phyloP scores from a whole-genome alignment of 495 filamentous ascomycete species.

The Aspergillus leporis region DNA sequence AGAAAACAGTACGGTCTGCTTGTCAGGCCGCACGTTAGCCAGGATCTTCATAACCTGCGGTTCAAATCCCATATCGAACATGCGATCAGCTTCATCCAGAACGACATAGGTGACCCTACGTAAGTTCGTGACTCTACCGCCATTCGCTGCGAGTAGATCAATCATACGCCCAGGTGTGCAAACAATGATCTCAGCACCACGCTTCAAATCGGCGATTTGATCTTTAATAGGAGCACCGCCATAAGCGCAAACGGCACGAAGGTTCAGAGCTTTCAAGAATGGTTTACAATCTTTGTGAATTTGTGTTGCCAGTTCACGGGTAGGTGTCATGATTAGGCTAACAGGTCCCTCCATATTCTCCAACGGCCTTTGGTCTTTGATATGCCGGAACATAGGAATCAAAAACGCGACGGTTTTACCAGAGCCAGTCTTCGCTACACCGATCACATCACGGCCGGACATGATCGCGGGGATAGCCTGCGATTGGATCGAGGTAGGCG shows the following conservation, averaged over 20 bases:
- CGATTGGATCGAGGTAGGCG: conserved; percentile 88
- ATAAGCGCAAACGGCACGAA: conserved; percentile 94
- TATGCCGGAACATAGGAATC: conserved; percentile 95
- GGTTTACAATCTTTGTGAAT: conserved; percentile 94
- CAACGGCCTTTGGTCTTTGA: conserved; percentile 89
- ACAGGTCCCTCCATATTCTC: conserved; percentile 85
- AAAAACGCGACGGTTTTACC: conserved; percentile 97
- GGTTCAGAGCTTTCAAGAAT: conserved; percentile 83
- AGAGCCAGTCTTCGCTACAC: conserved; percentile 97
- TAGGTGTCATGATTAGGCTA: conserved; percentile 87
- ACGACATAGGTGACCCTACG: conserved; percentile 88
- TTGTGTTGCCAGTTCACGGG: conserved; percentile 90
- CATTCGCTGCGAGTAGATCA: conserved; percentile 89
- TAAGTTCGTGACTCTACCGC: conserved; percentile 88
- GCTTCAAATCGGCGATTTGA: conserved; percentile 94
- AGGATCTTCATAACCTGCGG: conserved; percentile 98
- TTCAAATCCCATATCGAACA: conserved; percentile 99
- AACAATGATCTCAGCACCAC: conserved; percentile 92
- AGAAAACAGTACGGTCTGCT: conserved; percentile 93
- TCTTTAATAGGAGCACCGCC: conserved; percentile 97
- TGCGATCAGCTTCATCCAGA: conserved; percentile 95
- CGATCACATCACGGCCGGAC: conserved; percentile 95
- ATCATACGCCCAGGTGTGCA: conserved; percentile 97
- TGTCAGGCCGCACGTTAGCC: conserved; percentile 82
- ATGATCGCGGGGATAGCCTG: conserved; percentile 95